phyloP scores from a whole-genome alignment of 176 grass and related monocot genomes.

The Rhynchospora tenuis region DNA sequence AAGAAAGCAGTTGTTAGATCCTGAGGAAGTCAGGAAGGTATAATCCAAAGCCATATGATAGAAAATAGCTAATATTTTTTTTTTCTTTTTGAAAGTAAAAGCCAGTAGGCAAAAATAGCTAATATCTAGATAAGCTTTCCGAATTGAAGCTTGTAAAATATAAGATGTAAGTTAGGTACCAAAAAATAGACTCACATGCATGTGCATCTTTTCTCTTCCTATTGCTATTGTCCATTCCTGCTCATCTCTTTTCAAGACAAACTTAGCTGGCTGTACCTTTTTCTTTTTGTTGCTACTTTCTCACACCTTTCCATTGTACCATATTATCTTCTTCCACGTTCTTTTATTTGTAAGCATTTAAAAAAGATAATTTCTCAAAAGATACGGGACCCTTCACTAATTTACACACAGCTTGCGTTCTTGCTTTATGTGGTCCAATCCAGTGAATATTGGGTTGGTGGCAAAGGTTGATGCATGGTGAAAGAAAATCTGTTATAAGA shows the following conservation, averaged over 20 bases:
- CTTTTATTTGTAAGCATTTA: not conserved
- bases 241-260: not conserved
- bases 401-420: not conserved
- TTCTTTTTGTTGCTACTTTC: slow-evolving; percentile 9
- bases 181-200: not conserved
- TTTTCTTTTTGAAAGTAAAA: no score
- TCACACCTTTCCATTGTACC: not conserved
- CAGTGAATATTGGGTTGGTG: slow-evolving; percentile 9
- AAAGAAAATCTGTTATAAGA: not conserved
- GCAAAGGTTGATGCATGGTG: not conserved
- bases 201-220: not conserved
- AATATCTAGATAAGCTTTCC: not conserved
- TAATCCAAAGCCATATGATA: no score
- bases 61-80: no score
- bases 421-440: slow-evolving; percentile 1
- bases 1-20: no score
- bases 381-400: not conserved
- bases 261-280: slow-evolving; percentile 7
- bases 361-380: not conserved
- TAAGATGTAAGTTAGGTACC: slow-evolving; percentile 3
- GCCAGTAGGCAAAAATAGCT: no score
- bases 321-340: not conserved
- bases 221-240: not conserved
- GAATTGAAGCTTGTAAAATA: not conserved
- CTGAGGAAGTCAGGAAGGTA: no score